Percentiles rank a stretch among this genome's conserved stretches.
Evolutionary conservation across 2,329 filamentous ascomycete genomes (phyloP).

Genomic region (Xylaria sp.): DNA sequence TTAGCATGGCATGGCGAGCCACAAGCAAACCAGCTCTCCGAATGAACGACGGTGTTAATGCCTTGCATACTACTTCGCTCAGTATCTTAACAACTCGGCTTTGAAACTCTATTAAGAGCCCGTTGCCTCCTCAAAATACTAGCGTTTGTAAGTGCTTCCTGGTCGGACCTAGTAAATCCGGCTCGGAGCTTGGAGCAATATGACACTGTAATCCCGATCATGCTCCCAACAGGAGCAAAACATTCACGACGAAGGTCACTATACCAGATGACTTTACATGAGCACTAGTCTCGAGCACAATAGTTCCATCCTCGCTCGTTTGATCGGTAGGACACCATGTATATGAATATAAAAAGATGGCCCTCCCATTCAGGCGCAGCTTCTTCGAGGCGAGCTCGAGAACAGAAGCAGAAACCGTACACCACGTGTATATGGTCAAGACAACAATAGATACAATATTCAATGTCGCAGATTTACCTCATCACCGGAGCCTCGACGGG

Average conservation of each 20-base stretch:
- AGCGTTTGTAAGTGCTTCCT: not conserved
- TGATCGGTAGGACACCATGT: not conserved
- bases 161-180: conserved; percentile 13
- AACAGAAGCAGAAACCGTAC: not conserved
- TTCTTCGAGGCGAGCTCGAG: not conserved
- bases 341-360: conserved; percentile 6
- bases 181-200: conserved; percentile 15
- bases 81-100: not conserved
- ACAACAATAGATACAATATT: not conserved
- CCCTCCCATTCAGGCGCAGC: not conserved
- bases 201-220: conserved; percentile 18
- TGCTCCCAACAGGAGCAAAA: not conserved
- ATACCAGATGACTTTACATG: not conserved
- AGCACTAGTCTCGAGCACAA: no score
- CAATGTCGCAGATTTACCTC: conserved; percentile 29
- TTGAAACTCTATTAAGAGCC: not conserved
- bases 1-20: not conserved
- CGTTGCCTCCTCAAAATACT: not conserved
- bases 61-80: not conserved
- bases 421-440: not conserved
- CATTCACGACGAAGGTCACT: not conserved
- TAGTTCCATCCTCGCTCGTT: not conserved
- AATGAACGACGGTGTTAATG: not conserved
- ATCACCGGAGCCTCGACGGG: conserved; percentile 34
- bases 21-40: not conserved